Conservation (phyloP, 306 rosid species). For the Quercus glauca region DNA sequence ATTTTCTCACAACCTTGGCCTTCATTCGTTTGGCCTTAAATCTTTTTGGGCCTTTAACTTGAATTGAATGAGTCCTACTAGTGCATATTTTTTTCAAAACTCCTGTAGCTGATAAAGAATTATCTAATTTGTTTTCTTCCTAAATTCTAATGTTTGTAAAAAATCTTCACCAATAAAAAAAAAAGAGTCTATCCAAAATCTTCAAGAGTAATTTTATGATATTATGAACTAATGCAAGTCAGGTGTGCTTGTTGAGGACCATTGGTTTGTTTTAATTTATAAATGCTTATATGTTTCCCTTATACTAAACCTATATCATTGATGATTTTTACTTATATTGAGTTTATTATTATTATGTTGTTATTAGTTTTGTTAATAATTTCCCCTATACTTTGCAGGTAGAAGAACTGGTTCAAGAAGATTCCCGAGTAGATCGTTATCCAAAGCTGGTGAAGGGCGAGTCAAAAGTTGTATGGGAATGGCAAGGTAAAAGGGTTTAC, state of each 20-base stretch:
- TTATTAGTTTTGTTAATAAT: background rate
- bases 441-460: constrained; percentile 92
- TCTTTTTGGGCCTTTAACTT: constrained; percentile 9
- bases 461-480: constrained; percentile 92
- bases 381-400: constrained; percentile 50
- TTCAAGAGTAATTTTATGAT: background rate
- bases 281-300: constrained; percentile 3
- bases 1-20: constrained; percentile 7
- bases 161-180: background rate
- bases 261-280: background rate
- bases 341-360: constrained; percentile 1
- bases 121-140: background rate
- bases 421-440: constrained; percentile 80
- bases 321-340: background rate
- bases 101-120: background rate
- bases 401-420: constrained; percentile 88
- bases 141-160: background rate
- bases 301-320: background rate
- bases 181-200: background rate
- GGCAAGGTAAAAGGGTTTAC: constrained; percentile 50
- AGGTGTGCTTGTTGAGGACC: constrained; percentile 2
- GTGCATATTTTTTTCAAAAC: background rate
- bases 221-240: background rate
- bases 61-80: constrained; percentile 7
- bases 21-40: background rate